Percentiles rank a stretch among this genome's conserved stretches.
Evolutionary conservation across 1,139 yeast genomes (phyloP).

Genomic region (Taiozyma onychis): DNA sequence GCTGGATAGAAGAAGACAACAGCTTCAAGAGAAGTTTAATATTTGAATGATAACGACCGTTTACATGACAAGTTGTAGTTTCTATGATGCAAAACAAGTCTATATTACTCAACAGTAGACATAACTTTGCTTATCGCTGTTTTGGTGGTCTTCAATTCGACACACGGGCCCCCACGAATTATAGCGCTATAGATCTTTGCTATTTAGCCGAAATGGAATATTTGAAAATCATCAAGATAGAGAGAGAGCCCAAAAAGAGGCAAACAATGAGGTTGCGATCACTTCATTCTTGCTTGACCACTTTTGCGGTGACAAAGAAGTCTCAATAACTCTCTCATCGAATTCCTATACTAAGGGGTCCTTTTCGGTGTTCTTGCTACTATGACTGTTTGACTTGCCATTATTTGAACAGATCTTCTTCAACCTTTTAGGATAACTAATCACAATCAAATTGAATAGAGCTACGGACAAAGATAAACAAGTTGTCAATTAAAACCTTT

Average conservation of each 20-base stretch:
- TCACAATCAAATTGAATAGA: neutral
- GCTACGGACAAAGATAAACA: neutral
- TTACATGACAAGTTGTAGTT: neutral
- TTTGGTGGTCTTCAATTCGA: too few relatives aligned
- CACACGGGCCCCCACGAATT: too few relatives aligned
- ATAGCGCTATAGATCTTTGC: neutral
- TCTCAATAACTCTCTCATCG: too few relatives aligned
- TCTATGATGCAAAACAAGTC: neutral
- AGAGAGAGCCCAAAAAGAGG: neutral
- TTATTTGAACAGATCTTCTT: too few relatives aligned
- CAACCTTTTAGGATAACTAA: too few relatives aligned
- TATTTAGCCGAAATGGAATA: neutral
- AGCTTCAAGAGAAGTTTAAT: constrained; percentile 33
- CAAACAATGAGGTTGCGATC: neutral
- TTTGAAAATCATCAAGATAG: neutral
- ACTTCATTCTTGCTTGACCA: too few relatives aligned
- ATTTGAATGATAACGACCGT: constrained; percentile 1
- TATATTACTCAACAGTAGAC: neutral
- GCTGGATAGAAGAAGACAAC: constrained; percentile 40
- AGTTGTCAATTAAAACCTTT: neutral
- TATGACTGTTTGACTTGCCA: too few relatives aligned
- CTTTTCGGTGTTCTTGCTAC: too few relatives aligned
- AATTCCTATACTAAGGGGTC: too few relatives aligned
- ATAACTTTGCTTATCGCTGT: too few relatives aligned
- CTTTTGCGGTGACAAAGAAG: too few relatives aligned